A percentile compares a stretch with the other conserved stretches of the same genome.
These are phyloP conservation scores for Paramecium sexaurelia DNA, from an alignment of 73 alveolate genomes.

Conservation along the genomic window DNA sequence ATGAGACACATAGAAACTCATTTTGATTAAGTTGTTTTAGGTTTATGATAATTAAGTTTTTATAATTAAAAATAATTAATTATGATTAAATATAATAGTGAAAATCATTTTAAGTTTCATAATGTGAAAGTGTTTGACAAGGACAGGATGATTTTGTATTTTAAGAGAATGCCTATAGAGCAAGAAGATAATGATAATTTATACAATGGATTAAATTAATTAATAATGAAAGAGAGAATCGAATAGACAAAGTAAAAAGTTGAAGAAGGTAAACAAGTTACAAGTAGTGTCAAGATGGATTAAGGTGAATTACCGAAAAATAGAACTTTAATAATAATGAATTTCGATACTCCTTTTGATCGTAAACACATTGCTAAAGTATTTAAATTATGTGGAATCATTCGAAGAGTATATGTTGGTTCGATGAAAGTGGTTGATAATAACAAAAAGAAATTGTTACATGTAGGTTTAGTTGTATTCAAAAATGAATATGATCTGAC, in stretches of 20 bases:
- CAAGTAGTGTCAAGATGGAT: slow-evolving; percentile 28
- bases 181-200: neutral
- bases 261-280: neutral
- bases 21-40: neutral
- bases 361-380: neutral
- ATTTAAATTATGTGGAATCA: slow-evolving; percentile 38
- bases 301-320: slow-evolving; percentile 35
- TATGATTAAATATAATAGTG: slow-evolving; percentile 51
- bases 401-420: slow-evolving; percentile 44
- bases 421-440: neutral
- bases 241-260: neutral
- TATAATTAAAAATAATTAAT: neutral
- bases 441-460: neutral
- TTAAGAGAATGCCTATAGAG: slow-evolving; percentile 39
- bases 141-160: slow-evolving; percentile 34
- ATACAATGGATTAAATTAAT: neutral
- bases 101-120: slow-evolving; percentile 54
- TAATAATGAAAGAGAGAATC: slow-evolving; percentile 9
- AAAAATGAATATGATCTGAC: slow-evolving; percentile 52
- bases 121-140: slow-evolving; percentile 9
- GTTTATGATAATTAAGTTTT: neutral
- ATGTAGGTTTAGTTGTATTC: slow-evolving; percentile 39
- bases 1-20: slow-evolving; percentile 31
- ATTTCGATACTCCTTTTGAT: slow-evolving; percentile 35
- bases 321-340: slow-evolving; percentile 52